These are phyloP conservation scores for Russula vinacea DNA, from an alignment of 768 basidiomycete species.

Conservation along the genomic window DNA sequence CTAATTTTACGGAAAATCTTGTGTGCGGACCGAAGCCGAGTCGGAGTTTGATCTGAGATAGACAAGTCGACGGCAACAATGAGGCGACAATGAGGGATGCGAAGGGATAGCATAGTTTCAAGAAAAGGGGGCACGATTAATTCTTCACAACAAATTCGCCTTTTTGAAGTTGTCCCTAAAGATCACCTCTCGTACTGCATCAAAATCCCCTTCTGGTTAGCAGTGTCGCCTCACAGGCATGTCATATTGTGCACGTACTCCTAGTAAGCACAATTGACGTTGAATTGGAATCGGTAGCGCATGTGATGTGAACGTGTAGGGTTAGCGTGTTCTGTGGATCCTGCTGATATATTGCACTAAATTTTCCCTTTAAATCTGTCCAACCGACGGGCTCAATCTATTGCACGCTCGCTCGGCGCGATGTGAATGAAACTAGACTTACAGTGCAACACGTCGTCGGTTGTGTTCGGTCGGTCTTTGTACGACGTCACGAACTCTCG, in stretches of 20 bases:
- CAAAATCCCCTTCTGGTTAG: slow-evolving; percentile 13
- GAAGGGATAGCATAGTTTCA: neutral
- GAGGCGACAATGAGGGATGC: too few species aligned
- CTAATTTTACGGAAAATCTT: too few species aligned
- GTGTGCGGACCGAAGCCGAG: too few species aligned
- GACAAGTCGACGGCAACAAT: neutral
- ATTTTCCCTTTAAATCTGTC: slow-evolving; percentile 52
- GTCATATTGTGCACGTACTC: slow-evolving; percentile 39
- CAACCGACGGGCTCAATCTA: neutral
- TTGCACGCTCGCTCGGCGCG: neutral
- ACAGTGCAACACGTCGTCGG: slow-evolving; percentile 54
- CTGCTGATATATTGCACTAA: slow-evolving; percentile 49
- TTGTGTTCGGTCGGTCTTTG: slow-evolving; percentile 49
- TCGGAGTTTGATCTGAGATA: neutral
- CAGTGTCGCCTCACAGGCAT: neutral
- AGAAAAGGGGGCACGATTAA: too few species aligned
- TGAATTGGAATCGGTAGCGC: slow-evolving; percentile 52
- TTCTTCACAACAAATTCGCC: slow-evolving; percentile 32
- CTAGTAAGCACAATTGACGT: slow-evolving; percentile 48
- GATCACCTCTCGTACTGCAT: slow-evolving; percentile 35
- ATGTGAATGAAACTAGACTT: slow-evolving; percentile 28
- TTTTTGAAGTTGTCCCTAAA: slow-evolving; percentile 29
- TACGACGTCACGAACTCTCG: slow-evolving; percentile 56
- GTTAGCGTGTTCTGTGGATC: slow-evolving; percentile 47
- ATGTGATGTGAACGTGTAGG: slow-evolving; percentile 54